A percentile compares a stretch with the other conserved stretches of the same genome.
Evolutionary conservation across 495 filamentous ascomycete genomes (phyloP).

Genomic region (Penicillium macrosclerotiorum): DNA sequence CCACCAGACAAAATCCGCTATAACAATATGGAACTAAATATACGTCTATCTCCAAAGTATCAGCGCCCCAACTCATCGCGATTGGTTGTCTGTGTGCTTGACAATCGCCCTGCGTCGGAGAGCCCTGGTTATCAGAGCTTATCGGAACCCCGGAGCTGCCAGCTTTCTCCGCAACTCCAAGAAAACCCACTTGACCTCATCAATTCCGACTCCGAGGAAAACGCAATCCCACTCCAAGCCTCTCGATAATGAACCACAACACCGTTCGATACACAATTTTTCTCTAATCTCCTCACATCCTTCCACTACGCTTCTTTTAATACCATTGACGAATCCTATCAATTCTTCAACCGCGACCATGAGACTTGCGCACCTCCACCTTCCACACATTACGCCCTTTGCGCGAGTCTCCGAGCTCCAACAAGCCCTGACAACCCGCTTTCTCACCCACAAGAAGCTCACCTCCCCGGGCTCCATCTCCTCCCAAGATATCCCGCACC

Average conservation of each 20-base stretch:
- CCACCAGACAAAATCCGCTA: no score
- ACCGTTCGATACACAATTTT: background rate
- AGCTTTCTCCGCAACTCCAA: constrained; percentile 30
- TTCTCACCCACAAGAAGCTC: constrained; percentile 46
- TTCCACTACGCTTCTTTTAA: background rate
- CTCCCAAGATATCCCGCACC: constrained; percentile 15
- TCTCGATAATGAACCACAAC: constrained; percentile 4
- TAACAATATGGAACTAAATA: no score
- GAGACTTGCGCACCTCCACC: constrained; percentile 67
- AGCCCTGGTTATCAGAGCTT: constrained; percentile 11
- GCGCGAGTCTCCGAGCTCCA: constrained; percentile 47
- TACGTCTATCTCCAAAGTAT: background rate
- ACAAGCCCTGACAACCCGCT: constrained; percentile 44
- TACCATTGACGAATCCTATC: no score
- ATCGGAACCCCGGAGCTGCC: constrained; percentile 17
- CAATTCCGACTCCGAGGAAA: constrained; percentile 23
- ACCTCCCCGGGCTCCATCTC: constrained; percentile 24
- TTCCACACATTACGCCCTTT: constrained; percentile 58
- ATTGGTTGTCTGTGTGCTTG: no score
- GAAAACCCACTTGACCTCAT: constrained; percentile 9
- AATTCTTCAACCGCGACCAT: constrained; percentile 26
- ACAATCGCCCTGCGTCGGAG: no score
- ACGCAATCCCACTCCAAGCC: constrained; percentile 4
- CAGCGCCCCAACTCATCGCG: background rate
- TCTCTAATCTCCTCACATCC: background rate